Base-by-base conservation (phyloP, 495 filamentous ascomycete species). In the Astrothelium macrocarpum region DNA sequence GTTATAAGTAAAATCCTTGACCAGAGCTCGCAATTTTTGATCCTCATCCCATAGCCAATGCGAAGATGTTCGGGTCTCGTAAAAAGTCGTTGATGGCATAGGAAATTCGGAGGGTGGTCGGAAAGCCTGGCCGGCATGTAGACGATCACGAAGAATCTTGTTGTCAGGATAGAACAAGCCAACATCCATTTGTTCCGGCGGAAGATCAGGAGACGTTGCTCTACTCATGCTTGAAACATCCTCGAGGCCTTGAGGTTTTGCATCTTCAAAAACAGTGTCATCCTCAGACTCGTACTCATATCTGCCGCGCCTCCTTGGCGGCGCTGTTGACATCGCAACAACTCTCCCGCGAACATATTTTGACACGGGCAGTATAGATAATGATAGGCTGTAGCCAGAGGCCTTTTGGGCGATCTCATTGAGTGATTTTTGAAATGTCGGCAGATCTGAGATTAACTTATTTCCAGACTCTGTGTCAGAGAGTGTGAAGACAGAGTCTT, bases 1-100 rank as follows among this genome's bases (percentile, higher is more conserved):
- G 71, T 98, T 97, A 74, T 96, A 96, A 0, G 90, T 88, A 70
- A 92, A 96, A 62, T 97, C 91, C 67, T 90, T 87, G 16, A 95
- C 93, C 46, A 95, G 77, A 26, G 79, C 80, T 59, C 90, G 88
- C 25, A 98, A 79, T 71, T 91, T 89, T 66, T 97, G 90, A 68
- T 98, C 94, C 71, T 98, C 94, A 3, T 85, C 78, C 69, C 82
- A 82, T 0, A 88, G 90, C 94, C 94, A 98, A 68, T 96, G 90
- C 23, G 94, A 97, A 4, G 90, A 85, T 56, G 78, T 81, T 20
- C 95, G 81, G 60, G 79, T 85, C 73, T 98, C 95, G 68, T 92
- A 97, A 74, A 97, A 98, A 43, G 80, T 82, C 67, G 90, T 86
- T 20, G 87, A 84, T 4, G 94, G 94, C 90, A 97, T 96, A 1